Evolutionary conservation across 345 rosid species (phyloP).

Genomic region (Kernera saxatilis): DNA sequence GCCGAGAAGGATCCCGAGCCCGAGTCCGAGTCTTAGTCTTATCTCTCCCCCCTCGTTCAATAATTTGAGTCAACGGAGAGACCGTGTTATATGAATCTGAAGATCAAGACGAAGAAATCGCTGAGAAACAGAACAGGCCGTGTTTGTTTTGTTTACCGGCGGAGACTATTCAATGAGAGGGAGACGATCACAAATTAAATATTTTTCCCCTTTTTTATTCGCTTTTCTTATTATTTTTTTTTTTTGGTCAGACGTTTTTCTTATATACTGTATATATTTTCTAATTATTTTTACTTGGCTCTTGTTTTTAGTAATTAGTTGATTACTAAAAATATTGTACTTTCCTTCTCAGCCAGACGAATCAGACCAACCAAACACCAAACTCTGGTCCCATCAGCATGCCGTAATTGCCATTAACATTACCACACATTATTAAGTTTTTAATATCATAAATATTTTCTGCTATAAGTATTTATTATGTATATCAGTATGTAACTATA

Average conservation of each 20-base stretch:
- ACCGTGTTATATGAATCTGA: background rate
- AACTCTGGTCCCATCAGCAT: constrained; percentile 20
- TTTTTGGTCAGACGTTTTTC: too few relatives aligned
- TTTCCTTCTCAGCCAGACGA: constrained; percentile 22
- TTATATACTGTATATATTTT: background rate
- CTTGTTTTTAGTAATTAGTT: background rate
- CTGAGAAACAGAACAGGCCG: constrained; percentile 9
- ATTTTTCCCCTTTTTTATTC: background rate
- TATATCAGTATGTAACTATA: too few relatives aligned
- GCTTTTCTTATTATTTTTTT: background rate
- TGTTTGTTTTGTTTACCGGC: constrained; percentile 5
- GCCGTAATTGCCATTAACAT: background rate
- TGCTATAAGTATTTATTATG: background rate
- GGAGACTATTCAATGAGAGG: constrained; percentile 3
- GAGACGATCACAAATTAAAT: background rate
- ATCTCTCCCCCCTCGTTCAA: background rate
- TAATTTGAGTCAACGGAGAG: background rate
- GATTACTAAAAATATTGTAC: background rate
- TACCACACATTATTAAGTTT: background rate
- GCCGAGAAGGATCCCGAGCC: constrained; percentile 31
- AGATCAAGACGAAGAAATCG: background rate
- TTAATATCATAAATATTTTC: background rate
- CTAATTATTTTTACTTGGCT: constrained; percentile 13
- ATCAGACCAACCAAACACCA: constrained; percentile 29
- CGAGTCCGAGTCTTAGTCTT: background rate